Conservation (phyloP, 345 rosid species). For the Bruguiera sexangula region DNA sequence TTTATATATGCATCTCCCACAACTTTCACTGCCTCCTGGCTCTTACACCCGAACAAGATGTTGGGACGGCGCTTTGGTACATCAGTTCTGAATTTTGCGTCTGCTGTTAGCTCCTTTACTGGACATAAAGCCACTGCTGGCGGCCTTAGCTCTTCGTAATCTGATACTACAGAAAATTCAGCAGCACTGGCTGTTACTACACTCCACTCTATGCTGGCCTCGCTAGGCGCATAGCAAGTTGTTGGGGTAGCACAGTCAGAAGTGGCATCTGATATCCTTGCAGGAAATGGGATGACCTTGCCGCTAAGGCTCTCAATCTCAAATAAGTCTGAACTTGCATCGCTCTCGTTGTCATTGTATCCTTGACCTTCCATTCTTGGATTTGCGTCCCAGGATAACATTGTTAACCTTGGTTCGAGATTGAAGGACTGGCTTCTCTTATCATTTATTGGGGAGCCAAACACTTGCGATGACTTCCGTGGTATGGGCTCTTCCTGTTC, state of each 20-base stretch:
- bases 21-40: slow-evolving; percentile 58
- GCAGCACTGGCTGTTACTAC: slow-evolving; percentile 83
- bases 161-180: slow-evolving; percentile 61
- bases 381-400: slow-evolving; percentile 45
- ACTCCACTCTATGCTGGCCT: slow-evolving; percentile 87
- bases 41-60: slow-evolving; percentile 65
- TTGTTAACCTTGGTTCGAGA: slow-evolving; percentile 43
- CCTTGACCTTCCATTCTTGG: slow-evolving; percentile 34
- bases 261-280: slow-evolving; percentile 45
- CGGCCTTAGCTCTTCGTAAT: slow-evolving; percentile 47
- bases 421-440: slow-evolving; percentile 31
- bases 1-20: slow-evolving; percentile 54
- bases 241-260: slow-evolving; percentile 51
- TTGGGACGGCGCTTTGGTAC: slow-evolving; percentile 33
- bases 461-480: slow-evolving; percentile 55
- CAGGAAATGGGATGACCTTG: slow-evolving; percentile 51
- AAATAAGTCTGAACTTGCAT: slow-evolving; percentile 76
- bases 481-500: slow-evolving; percentile 24
- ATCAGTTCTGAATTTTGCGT: slow-evolving; percentile 24
- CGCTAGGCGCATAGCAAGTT: slow-evolving; percentile 77
- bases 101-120: slow-evolving; percentile 22
- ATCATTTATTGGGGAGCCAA: slow-evolving; percentile 47
- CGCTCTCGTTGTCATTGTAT: slow-evolving; percentile 51
- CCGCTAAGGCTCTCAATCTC: slow-evolving; percentile 80
- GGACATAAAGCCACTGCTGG: slow-evolving; percentile 26